Percentiles rank a stretch among this genome's conserved stretches.
phyloP scores from a whole-genome alignment of 768 basidiomycete genomes.

The Suillus bovinus region DNA sequence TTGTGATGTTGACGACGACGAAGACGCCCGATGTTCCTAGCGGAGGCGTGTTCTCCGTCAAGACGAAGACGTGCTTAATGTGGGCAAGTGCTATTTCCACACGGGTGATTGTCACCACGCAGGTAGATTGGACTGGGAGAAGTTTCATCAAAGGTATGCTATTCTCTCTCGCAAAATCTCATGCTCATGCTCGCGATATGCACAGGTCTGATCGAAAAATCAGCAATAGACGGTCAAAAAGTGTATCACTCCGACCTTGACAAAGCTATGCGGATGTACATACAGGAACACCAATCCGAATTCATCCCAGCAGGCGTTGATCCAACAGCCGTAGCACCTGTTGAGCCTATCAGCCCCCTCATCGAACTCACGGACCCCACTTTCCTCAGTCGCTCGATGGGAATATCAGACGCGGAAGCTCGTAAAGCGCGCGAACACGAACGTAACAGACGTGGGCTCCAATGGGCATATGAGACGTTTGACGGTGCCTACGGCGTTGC shows the following conservation, averaged over 20 bases:
- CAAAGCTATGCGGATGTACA: conserved; percentile 83
- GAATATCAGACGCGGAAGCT: conserved; percentile 15
- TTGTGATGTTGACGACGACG: conserved; percentile 86
- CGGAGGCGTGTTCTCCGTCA: conserved; percentile 90
- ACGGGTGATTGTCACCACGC: conserved; percentile 81
- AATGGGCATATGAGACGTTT: conserved; percentile 89
- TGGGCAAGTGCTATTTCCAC: conserved; percentile 85
- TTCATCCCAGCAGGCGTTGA: conserved; percentile 86
- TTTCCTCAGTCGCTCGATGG: conserved; percentile 8
- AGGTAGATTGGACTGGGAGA: conserved; percentile 94
- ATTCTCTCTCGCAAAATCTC: background rate
- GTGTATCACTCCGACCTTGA: conserved; percentile 83
- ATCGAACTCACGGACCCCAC: conserved; percentile 17
- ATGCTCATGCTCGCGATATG: conserved; percentile 8
- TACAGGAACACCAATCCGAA: conserved; percentile 85
- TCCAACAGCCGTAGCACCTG: conserved; percentile 49
- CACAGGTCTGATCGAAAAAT: conserved; percentile 89
- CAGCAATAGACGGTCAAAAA: conserved; percentile 90
- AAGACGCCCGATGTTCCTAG: conserved; percentile 93
- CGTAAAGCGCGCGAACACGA: conserved; percentile 63
- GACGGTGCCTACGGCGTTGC: conserved; percentile 76
- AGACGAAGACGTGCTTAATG: conserved; percentile 92
- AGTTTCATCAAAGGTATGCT: conserved; percentile 90
- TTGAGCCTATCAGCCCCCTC: conserved; percentile 36
- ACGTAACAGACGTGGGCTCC: conserved; percentile 69